phyloP scores from a whole-genome alignment of 192 early-diverging fungal species.

The Linnemannia schmuckeri region DNA sequence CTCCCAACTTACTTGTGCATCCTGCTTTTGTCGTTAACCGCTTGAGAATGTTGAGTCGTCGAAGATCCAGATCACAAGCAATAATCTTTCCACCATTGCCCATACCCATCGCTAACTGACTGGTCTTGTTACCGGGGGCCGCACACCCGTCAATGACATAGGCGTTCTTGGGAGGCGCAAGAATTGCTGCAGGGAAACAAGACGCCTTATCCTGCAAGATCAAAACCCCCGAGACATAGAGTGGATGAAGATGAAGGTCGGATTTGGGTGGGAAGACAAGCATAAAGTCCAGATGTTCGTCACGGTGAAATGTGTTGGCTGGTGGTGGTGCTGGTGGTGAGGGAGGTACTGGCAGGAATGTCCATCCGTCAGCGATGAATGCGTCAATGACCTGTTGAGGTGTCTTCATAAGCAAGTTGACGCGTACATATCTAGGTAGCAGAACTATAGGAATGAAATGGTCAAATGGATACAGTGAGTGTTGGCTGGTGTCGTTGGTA shows the following conservation, averaged over 20 bases:
- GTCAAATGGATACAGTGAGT: neutral
- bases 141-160: slow-evolving; percentile 95
- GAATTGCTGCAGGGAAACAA: slow-evolving; percentile 92
- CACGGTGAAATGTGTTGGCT: slow-evolving; percentile 65
- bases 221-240: slow-evolving; percentile 81
- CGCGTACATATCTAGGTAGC: slow-evolving; percentile 88
- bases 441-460: slow-evolving; percentile 53
- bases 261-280: slow-evolving; percentile 88
- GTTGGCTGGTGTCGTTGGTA: neutral
- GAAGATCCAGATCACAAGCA: slow-evolving; percentile 91
- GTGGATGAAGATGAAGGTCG: slow-evolving; percentile 88
- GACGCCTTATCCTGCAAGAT: slow-evolving; percentile 97
- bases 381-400: slow-evolving; percentile 75
- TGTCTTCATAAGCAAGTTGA: slow-evolving; percentile 85
- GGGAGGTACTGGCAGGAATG: slow-evolving; percentile 20
- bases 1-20: slow-evolving; percentile 74
- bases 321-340: slow-evolving; percentile 34
- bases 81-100: slow-evolving; percentile 86
- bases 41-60: slow-evolving; percentile 80
- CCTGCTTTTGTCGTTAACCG: slow-evolving; percentile 82
- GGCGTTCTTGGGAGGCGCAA: slow-evolving; percentile 68
- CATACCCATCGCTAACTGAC: slow-evolving; percentile 92
- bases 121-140: slow-evolving; percentile 98
- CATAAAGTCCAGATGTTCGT: slow-evolving; percentile 85
- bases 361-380: slow-evolving; percentile 37